Evolutionary conservation across 495 filamentous ascomycete species (phyloP), one percentile per base, ranked within the genome.

Genomic region (Talaromyces trachyspermus): DNA sequence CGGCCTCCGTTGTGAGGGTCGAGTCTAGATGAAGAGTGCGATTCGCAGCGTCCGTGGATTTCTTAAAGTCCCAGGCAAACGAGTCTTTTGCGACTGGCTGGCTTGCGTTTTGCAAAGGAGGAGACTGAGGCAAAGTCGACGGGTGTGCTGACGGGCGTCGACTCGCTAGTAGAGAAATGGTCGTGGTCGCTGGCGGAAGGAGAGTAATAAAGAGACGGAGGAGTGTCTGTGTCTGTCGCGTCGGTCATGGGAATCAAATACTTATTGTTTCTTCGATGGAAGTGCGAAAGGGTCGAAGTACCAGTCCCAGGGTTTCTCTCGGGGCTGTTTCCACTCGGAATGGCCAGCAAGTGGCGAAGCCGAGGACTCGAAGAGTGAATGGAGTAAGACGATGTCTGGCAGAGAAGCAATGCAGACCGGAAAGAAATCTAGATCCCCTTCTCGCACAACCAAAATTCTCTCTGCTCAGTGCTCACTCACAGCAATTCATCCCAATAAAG

Each of bases 211-310:
- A 65, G 54, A 49, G 54, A 56, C 39, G 69, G 65, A 62, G 64
- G 67, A 54, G 52, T 55, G 39, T 54, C 45, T 35, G 53, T 65
- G 43, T 66, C 61, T 50, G 54, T 60, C 46, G 71, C 69, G 65
- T 72, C 66, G 61, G 71, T 66, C 68, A 72, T 74, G 60, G 65
- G 60, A 55, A 46, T 35, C 23, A 15, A 12, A 12, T n/a, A n/a
- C n/a, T n/a, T n/a, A n/a, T n/a, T n/a, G n/a, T n/a, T n/a, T n/a
- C n/a, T n/a, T n/a, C n/a, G n/a, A n/a, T n/a, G n/a, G n/a, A n/a
- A n/a, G n/a, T n/a, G n/a, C n/a, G n/a, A n/a, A n/a, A n/a, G n/a
- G n/a, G n/a, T n/a, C n/a, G n/a, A n/a, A n/a, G n/a, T n/a, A n/a
- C n/a, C n/a, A n/a, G n/a, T n/a, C n/a, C n/a, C n/a, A n/a, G n/a